Percentiles rank a stretch among this genome's conserved stretches.
Evolutionary conservation across 306 rosid genomes (phyloP).

Genomic region (Mimosa pudica): DNA sequence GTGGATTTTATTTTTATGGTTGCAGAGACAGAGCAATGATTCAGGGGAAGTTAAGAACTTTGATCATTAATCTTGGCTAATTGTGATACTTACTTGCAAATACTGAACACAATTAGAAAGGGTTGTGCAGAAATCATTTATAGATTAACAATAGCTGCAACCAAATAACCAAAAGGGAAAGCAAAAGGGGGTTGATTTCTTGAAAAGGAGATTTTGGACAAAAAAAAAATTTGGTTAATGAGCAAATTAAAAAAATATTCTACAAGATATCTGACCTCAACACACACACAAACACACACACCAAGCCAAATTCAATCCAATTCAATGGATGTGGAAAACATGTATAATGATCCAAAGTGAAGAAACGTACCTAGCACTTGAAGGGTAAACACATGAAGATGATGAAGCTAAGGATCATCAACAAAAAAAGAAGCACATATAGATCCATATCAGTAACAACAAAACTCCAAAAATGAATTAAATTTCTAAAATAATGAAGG

Average conservation of each 20-base stretch:
- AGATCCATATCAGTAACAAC: constrained; percentile 27
- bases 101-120: background rate
- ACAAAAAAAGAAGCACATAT: constrained; percentile 14
- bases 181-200: background rate
- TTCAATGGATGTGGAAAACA: background rate
- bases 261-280: constrained; percentile 24
- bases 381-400: constrained; percentile 77
- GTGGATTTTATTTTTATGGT: background rate
- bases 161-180: background rate
- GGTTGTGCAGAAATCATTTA: constrained; percentile 7
- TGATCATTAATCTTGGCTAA: constrained; percentile 18
- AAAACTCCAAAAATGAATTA: background rate
- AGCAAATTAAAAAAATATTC: background rate
- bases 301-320: background rate
- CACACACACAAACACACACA: background rate
- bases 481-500: background rate
- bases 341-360: background rate
- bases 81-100: background rate
- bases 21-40: background rate
- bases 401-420: constrained; percentile 52
- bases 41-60: background rate
- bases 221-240: constrained; percentile 15
- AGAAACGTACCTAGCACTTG: constrained; percentile 71
- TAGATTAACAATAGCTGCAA: background rate
- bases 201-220: constrained; percentile 18